Conservation (phyloP, 805 yeast genomes). For the Lipomyces yamadae region DNA sequence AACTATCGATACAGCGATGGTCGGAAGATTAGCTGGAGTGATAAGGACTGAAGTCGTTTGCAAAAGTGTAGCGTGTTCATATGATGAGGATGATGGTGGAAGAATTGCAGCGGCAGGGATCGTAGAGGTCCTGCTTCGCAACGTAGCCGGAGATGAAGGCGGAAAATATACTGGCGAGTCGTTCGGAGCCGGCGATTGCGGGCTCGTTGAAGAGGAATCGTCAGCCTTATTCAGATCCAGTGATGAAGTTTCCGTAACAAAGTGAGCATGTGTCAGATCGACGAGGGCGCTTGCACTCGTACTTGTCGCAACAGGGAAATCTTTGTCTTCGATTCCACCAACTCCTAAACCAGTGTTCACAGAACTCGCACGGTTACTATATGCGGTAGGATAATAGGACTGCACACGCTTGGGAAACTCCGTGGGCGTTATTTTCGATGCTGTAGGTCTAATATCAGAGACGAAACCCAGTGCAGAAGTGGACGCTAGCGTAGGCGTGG, state of each 20-base stretch:
- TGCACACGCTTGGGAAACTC: constrained; percentile 32
- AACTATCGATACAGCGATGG: constrained; percentile 40
- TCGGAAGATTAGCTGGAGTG: constrained; percentile 41
- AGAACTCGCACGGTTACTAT: neutral
- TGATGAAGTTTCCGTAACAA: neutral
- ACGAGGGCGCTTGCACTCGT: neutral
- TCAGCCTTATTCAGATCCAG: neutral
- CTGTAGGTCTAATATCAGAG: neutral
- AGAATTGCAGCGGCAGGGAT: constrained; percentile 22
- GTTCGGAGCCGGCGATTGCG: constrained; percentile 6
- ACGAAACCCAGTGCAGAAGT: neutral
- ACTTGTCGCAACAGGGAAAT: constrained; percentile 6
- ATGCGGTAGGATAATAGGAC: constrained; percentile 25
- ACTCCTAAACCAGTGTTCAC: constrained; percentile 18
- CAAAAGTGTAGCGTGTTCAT: constrained; percentile 25
- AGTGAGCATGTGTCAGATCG: neutral
- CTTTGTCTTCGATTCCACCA: constrained; percentile 13
- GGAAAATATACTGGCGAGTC: constrained; percentile 28
- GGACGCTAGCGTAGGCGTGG: constrained; percentile 21
- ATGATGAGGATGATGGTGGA: constrained; percentile 18
- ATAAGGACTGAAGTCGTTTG: constrained; percentile 26
- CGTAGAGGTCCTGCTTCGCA: constrained; percentile 14
- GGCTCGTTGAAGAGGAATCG: neutral
- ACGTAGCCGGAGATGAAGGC: constrained; percentile 22
- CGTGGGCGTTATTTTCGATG: constrained; percentile 1